Evolutionary conservation across 2,329 filamentous ascomycete genomes (phyloP), one percentile per base, ranked within the genome.

Genomic region (Plenodomus lindquistii): DNA sequence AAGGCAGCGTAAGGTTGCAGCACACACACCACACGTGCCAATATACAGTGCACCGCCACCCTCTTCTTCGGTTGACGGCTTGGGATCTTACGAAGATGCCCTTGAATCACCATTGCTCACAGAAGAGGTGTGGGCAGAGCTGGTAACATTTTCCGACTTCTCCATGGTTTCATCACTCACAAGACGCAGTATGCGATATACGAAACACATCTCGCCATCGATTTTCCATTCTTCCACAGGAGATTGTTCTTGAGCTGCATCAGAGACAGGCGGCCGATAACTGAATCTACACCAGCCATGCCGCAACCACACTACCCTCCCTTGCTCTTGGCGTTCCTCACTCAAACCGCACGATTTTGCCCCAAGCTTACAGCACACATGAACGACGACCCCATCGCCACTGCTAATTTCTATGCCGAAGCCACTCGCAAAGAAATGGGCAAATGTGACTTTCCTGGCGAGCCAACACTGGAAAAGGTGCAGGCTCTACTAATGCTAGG

Each of bases 401-500:
- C 51, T 1, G 85, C 85, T 8, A 81, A 87, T 50, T 85, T 83
- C 66, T 88, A 87, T 66, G 84, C 85, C 11, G 75, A 80, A 9
- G 80, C 82, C 7, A 78, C 87, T 11, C 77, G 76, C 50, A 74
- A 78, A 71, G 55, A 78, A 67, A 56, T 84, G 29, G 54, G 54
- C 10, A 40, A 41, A 7, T 31, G 27, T 15, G 46, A 52, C 2
- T 46, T 52, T n/a, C 34, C 53, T 5, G 52, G 54, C 2, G 44
- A 52, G 10, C 79, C 82, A 4, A 83, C 82, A 1, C 74, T 89
- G 3, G 83, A 88, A 50, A 79, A 83, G 15, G 82, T 85, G 0
- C 86, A 89, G 56, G 84, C 85, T 0, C 79, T 85, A 38, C 75
- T 90, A 9, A 89, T 90, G 85, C 76, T 91, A 7, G 84, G 82